Evolutionary conservation across 129 eudicot genomes (phyloP).

Genomic region (Saussurea involucrata): DNA sequence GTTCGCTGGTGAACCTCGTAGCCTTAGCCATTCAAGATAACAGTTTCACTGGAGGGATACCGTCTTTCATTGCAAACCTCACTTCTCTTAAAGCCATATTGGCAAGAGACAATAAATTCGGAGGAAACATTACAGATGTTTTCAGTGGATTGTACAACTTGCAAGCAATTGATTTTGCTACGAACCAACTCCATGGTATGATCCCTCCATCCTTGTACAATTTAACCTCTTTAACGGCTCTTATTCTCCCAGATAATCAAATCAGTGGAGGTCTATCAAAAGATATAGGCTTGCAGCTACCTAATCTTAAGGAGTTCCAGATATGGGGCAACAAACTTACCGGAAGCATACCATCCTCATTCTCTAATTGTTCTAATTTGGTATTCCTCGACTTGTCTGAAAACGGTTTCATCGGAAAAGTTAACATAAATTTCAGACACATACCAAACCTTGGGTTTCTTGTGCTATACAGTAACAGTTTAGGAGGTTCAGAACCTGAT

Average conservation of each 20-base stretch:
- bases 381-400: neutral
- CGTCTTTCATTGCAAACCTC: neutral
- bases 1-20: neutral
- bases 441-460: neutral
- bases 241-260: neutral
- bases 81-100: neutral
- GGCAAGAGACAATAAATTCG: neutral
- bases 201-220: constrained; percentile 3
- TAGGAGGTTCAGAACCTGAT: neutral
- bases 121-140: neutral
- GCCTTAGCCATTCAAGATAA: neutral
- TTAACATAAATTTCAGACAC: neutral
- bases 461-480: neutral
- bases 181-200: neutral
- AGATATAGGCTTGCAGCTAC: neutral
- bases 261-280: neutral
- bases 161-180: neutral
- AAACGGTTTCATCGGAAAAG: neutral
- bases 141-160: neutral
- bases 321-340: neutral
- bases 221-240: neutral
- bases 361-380: constrained; percentile 1
- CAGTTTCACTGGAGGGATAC: neutral
- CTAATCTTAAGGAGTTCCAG: neutral
- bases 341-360: neutral